Evolutionary conservation across 2,329 filamentous ascomycete genomes (phyloP).

Genomic region (Phaeophleospora eucalypticola): DNA sequence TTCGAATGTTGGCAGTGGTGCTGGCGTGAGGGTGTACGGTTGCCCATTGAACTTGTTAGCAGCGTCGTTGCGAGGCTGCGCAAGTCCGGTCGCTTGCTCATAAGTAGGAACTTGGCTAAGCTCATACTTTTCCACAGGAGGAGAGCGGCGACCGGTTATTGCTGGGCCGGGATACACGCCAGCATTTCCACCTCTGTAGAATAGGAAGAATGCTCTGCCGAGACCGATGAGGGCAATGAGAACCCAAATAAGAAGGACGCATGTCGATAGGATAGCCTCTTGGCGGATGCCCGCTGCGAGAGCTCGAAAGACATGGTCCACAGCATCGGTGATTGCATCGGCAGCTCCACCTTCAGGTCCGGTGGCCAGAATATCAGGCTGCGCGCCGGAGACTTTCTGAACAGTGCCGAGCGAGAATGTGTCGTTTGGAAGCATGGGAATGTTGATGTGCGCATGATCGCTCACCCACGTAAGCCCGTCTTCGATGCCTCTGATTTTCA

Average conservation of each 20-base stretch:
- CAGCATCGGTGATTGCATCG: constrained; percentile 75
- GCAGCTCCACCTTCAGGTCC: constrained; percentile 64
- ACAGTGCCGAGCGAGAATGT: constrained; percentile 78
- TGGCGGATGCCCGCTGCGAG: constrained; percentile 65
- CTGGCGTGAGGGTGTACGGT: constrained; percentile 44
- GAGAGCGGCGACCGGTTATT: constrained; percentile 8
- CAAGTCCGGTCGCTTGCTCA: constrained; percentile 31
- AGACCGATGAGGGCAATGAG: constrained; percentile 72
- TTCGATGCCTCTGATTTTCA: constrained; percentile 82
- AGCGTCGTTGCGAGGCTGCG: constrained; percentile 37
- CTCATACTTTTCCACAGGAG: constrained; percentile 16
- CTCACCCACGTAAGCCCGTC: constrained; percentile 90
- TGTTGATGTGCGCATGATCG: constrained; percentile 75
- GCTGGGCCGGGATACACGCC: constrained; percentile 16
- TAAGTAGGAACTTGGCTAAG: constrained; percentile 35
- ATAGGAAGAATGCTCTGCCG: constrained; percentile 59
- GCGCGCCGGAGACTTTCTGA: constrained; percentile 49
- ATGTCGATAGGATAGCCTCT: constrained; percentile 75
- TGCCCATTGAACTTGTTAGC: constrained; percentile 42
- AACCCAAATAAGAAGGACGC: constrained; percentile 71
- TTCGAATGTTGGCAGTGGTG: constrained; percentile 42
- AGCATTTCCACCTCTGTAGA: constrained; percentile 48
- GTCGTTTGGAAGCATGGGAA: constrained; percentile 73
- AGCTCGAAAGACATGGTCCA: constrained; percentile 64
- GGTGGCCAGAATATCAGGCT: constrained; percentile 71